These are phyloP conservation scores for Salvia rosmarinus DNA, from an alignment of 257 asterid genomes.

Conservation along the genomic window DNA sequence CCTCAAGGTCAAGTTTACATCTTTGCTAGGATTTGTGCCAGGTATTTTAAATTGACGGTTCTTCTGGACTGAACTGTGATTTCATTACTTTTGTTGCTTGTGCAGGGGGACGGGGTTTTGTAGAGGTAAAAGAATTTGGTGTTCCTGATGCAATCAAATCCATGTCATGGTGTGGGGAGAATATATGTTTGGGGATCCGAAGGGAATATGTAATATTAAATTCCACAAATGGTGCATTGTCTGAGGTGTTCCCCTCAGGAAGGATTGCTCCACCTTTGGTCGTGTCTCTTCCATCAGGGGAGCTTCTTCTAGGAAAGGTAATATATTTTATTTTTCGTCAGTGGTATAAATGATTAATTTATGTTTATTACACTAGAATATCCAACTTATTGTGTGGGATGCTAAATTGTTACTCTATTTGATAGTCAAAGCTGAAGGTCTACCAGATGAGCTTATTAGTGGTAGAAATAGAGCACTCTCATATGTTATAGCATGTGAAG, in stretches of 20 bases:
- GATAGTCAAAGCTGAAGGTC: background rate
- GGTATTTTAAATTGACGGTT: background rate
- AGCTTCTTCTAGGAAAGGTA: constrained; percentile 96
- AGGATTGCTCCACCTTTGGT: constrained; percentile 95
- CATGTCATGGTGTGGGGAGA: constrained; percentile 98
- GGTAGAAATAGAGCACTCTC: background rate
- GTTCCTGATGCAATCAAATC: constrained; percentile 92
- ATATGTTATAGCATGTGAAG: background rate
- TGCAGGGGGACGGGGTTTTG: constrained; percentile 91
- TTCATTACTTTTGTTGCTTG: constrained; percentile 29
- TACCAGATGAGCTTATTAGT: background rate
- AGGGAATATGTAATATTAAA: constrained; percentile 87
- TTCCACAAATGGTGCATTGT: constrained; percentile 75
- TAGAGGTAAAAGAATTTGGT: constrained; percentile 92
- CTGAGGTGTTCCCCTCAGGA: constrained; percentile 94
- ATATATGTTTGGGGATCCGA: constrained; percentile 81
- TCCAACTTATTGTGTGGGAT: constrained; percentile 23
- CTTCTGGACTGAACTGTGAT: constrained; percentile 13
- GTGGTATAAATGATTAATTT: constrained; percentile 2
- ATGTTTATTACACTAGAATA: constrained; percentile 14
- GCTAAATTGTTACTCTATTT: constrained; percentile 17
- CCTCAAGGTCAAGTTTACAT: constrained; percentile 12
- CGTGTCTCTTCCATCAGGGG: constrained; percentile 86
- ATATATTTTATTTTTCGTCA: constrained; percentile 2
- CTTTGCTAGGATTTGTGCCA: background rate